Conservation (phyloP, 2,329 filamentous ascomycete genomes). For the Tolypocladium album region DNA sequence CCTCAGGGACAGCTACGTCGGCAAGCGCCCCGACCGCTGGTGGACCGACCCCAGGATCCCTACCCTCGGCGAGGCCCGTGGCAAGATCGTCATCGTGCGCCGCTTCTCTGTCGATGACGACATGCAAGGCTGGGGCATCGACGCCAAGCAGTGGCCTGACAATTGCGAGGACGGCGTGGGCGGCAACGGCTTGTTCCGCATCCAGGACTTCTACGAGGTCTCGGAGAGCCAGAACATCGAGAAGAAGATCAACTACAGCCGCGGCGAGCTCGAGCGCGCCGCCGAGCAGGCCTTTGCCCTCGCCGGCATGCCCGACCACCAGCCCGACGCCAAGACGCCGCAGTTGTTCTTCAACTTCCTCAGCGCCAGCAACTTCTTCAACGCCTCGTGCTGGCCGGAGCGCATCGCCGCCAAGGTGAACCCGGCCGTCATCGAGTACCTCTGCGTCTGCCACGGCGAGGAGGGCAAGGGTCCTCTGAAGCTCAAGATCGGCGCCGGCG, state of each 20-base stretch:
- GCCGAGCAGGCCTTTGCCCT: constrained; percentile 37
- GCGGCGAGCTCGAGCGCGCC: constrained; percentile 67
- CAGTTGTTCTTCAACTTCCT: constrained; percentile 88
- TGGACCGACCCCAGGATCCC: constrained; percentile 70
- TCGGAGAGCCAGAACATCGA: constrained; percentile 63
- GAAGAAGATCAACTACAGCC: constrained; percentile 66
- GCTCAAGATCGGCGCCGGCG: constrained; percentile 54
- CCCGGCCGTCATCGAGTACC: constrained; percentile 56
- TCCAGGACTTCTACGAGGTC: constrained; percentile 95
- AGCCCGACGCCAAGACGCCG: constrained; percentile 20
- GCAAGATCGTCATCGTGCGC: constrained; percentile 74
- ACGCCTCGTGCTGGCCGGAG: constrained; percentile 84
- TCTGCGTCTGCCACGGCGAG: constrained; percentile 47
- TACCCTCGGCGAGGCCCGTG: constrained; percentile 65
- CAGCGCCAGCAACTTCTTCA: constrained; percentile 90
- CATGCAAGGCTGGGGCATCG: constrained; percentile 46
- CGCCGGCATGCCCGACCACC: constrained; percentile 21
- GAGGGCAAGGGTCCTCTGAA: constrained; percentile 36
- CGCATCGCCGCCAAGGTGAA: constrained; percentile 82
- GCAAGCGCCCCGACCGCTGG: constrained; percentile 51
- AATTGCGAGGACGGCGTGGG: constrained; percentile 70
- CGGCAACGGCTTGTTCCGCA: constrained; percentile 62
- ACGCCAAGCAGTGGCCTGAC: constrained; percentile 67
- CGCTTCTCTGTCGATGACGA: constrained; percentile 59
- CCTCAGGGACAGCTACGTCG: constrained; percentile 62